phyloP scores from a whole-genome alignment of 1,139 yeast genomes.

The Saccharomycopsis hybrid region DNA sequence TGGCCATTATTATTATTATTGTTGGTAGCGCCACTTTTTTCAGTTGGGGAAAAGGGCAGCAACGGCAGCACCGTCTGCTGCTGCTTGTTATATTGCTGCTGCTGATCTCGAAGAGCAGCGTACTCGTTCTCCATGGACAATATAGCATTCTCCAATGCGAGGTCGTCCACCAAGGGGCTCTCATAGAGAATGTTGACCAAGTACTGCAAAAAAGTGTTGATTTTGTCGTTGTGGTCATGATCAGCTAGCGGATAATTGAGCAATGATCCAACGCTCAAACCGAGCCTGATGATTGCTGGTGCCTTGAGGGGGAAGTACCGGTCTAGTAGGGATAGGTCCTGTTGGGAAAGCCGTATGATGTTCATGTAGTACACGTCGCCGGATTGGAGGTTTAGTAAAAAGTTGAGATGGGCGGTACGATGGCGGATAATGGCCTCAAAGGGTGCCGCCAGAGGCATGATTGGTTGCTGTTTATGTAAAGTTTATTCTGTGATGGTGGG shows the following conservation, averaged over 20 bases:
- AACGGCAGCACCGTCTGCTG: not conserved
- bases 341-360: not conserved
- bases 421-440: too few relatives aligned
- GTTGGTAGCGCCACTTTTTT: not conserved
- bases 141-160: not conserved
- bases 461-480: too few relatives aligned
- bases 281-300: conserved; percentile 3
- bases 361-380: conserved; percentile 13
- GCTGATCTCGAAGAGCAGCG: not conserved
- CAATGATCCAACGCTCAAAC: conserved; percentile 13
- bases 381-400: not conserved
- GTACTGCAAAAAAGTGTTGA: conserved; percentile 4
- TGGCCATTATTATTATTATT: too few relatives aligned
- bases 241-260: conserved; percentile 6
- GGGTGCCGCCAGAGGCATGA: too few relatives aligned
- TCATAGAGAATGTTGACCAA: conserved; percentile 1
- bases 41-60: too few relatives aligned
- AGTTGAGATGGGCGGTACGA: not conserved
- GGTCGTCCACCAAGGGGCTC: not conserved
- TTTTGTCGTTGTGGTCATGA: not conserved
- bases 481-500: too few relatives aligned
- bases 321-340: conserved; percentile 3
- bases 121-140: not conserved
- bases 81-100: not conserved
- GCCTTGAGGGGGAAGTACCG: conserved; percentile 10